Base-by-base conservation (phyloP, 148 eudicot genomes). In the Bassia scoparia region DNA sequence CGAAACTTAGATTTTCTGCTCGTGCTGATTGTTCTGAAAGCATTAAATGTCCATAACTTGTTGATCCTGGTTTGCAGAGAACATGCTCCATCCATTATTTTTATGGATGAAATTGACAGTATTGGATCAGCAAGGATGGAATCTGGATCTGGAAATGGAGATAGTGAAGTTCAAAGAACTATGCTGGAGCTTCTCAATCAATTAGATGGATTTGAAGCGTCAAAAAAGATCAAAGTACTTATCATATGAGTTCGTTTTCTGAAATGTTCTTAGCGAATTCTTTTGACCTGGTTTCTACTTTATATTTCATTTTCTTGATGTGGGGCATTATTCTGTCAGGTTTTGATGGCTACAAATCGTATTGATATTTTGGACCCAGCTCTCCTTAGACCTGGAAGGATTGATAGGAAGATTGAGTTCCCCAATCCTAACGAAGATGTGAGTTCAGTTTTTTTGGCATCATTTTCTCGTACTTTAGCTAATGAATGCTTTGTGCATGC, bases 111-210 rank as follows among this genome's bases (percentile, higher is more conserved):
- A 78, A 86, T 89, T 37, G 93, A 86, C 71, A 86, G 90, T 74
- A 89, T 89, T 44, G 93, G 93, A 59, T 86, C 90, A 37, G 86
- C 93, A 49, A 83, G 93, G 26, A 86, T 89, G 89, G 93, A 89
- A 73, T 86, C 89, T 69, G 93, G 93, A 55, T 81, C 87, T 68
- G 93, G 93, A 34, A 88, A 88, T 81, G 88, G 93, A 13, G 93
- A 89, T 67, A 89, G 89, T 81, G 93, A 89, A 78, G 93, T 89
- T 76, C 93, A 89, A 77, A 78, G 93, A 29, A 89, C 93, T 64
- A 89, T 89, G 93, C 63, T 89, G 71, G 93, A 89, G 81, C 89
- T 89, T 81, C 90, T 88, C 23, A 88, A 86, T 73, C 92, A 88
- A 73, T 78, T 88, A 66, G 92, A 88, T 81, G 92, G 92, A 44